Evolutionary conservation across 345 rosid species (phyloP).

Genomic region (Camelina laxa): DNA sequence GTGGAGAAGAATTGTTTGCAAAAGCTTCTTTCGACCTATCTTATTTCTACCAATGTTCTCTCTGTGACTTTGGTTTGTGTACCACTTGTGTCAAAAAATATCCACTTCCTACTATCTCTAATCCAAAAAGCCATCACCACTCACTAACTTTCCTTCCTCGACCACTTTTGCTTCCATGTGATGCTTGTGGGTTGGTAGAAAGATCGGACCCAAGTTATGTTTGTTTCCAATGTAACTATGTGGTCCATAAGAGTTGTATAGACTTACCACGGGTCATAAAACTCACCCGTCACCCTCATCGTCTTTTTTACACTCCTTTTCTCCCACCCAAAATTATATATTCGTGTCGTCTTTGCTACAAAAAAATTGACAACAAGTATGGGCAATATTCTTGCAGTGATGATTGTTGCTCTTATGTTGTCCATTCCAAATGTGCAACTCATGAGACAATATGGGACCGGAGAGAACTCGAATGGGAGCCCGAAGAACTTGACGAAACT

Average conservation of each 20-base stretch:
- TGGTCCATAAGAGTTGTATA: background rate
- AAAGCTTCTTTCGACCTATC: no score
- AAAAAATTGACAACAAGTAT: background rate
- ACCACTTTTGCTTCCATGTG: slow-evolving; percentile 1
- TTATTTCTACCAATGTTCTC: background rate
- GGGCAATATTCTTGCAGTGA: background rate
- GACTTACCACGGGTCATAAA: background rate
- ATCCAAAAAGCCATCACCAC: slow-evolving; percentile 19
- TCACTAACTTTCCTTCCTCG: slow-evolving; percentile 3
- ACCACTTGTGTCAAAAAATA: fast-evolving
- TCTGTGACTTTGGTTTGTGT: background rate
- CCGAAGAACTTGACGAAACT: background rate
- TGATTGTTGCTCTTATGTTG: background rate
- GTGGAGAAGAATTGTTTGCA: background rate
- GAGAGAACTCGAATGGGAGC: background rate
- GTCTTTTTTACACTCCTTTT: slow-evolving; percentile 10
- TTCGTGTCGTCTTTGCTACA: background rate
- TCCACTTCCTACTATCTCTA: background rate
- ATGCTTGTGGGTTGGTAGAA: background rate
- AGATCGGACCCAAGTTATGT: background rate
- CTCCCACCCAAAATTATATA: background rate
- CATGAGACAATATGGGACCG: background rate
- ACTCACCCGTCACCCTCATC: slow-evolving; percentile 2
- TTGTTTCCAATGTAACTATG: background rate
- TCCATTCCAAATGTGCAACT: background rate